A percentile compares a stretch with the other conserved stretches of the same genome.
Conservation (phyloP, 2,329 filamentous ascomycete species). For the Diaporthe sp. region DNA sequence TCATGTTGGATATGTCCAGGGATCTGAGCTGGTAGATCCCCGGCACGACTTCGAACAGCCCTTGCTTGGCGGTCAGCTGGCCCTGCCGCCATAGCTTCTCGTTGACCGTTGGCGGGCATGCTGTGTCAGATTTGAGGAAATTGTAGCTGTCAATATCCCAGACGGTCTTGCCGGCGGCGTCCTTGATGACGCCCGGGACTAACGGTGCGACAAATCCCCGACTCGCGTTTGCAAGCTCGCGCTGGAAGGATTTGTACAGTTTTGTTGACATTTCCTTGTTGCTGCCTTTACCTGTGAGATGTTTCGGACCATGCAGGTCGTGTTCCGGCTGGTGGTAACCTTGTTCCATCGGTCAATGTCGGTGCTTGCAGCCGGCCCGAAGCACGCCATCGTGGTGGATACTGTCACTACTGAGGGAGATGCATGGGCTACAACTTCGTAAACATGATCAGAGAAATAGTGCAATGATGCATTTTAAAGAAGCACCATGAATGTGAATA, state of each 20-base stretch:
- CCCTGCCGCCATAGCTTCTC: slow-evolving; percentile 49
- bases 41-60: slow-evolving; percentile 47
- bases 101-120: slow-evolving; percentile 43
- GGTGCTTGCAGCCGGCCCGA: background rate
- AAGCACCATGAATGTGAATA: too few relatives aligned
- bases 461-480: too few relatives aligned
- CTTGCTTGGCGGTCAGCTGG: slow-evolving; percentile 44
- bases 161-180: slow-evolving; percentile 32
- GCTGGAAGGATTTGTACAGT: slow-evolving; percentile 1
- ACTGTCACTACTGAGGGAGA: background rate
- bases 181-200: slow-evolving; percentile 33
- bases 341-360: background rate
- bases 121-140: slow-evolving; percentile 40
- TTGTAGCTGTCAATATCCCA: slow-evolving; percentile 47
- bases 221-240: slow-evolving; percentile 37
- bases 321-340: background rate
- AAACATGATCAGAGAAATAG: background rate
- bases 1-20: slow-evolving; percentile 53
- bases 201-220: slow-evolving; percentile 34
- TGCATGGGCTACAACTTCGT: background rate
- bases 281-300: background rate
- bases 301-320: too few relatives aligned
- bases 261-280: background rate
- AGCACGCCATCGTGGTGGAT: slow-evolving; percentile 16
- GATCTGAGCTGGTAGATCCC: slow-evolving; percentile 54